Percentiles rank a stretch among this genome's conserved stretches.
These are phyloP conservation scores for Persicaria tinctoria DNA, from an alignment of 148 eudicot genomes.

Conservation along the genomic window DNA sequence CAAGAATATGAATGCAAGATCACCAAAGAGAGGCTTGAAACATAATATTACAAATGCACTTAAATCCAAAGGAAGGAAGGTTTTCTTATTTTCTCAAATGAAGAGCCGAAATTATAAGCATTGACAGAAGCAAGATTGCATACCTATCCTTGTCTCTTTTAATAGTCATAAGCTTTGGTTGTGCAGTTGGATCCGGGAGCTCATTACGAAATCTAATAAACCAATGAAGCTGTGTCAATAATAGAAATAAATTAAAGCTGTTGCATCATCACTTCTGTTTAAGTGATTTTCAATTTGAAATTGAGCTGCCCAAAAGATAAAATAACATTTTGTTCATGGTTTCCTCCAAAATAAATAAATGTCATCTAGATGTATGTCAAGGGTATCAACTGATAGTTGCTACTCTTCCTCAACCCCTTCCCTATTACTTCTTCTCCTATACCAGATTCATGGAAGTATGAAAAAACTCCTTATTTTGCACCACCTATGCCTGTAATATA, in stretches of 20 bases:
- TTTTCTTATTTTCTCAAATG: background rate
- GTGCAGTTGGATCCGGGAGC: slow-evolving; percentile 91
- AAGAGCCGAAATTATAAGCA: background rate
- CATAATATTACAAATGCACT: background rate
- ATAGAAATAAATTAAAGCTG: background rate
- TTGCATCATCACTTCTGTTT: background rate
- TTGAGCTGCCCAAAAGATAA: background rate
- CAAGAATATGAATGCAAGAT: background rate
- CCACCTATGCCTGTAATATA: background rate
- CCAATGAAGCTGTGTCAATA: slow-evolving; percentile 7
- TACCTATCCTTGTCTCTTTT: slow-evolving; percentile 85
- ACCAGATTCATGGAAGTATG: background rate
- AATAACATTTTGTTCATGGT: background rate
- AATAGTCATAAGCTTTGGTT: slow-evolving; percentile 69
- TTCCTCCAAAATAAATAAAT: background rate
- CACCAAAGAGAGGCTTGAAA: background rate
- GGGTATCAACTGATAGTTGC: background rate
- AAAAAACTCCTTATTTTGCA: no score
- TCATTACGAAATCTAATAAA: slow-evolving; percentile 80
- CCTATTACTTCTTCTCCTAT: background rate
- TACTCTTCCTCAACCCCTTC: background rate
- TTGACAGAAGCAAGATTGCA: slow-evolving; percentile 11
- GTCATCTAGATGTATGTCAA: background rate
- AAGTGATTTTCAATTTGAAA: background rate
- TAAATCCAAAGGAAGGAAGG: background rate